These are phyloP conservation scores for Colletotrichum sp. DNA, from an alignment of 2,329 filamentous ascomycete species.

Conservation along the genomic window DNA sequence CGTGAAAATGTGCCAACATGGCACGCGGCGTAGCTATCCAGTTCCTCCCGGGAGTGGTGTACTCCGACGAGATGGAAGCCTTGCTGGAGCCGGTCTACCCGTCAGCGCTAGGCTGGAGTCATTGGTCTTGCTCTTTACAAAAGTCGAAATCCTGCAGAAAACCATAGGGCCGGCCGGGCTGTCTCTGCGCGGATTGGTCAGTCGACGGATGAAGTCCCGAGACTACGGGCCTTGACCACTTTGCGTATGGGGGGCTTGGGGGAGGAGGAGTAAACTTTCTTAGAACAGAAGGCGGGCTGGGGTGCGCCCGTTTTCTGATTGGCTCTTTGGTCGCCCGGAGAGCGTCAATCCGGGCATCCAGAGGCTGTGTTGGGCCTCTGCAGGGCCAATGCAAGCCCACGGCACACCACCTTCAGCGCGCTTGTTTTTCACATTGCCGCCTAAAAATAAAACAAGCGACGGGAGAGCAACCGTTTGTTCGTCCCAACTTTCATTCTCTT, in stretches of 20 bases:
- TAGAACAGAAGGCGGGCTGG: neutral
- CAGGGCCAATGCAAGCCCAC: neutral
- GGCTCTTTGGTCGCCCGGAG: neutral
- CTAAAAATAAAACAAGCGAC: conserved; percentile 19
- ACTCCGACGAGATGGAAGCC: neutral
- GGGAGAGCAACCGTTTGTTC: neutral
- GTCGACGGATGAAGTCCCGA: neutral
- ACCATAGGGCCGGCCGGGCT: neutral
- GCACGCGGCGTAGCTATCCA: neutral
- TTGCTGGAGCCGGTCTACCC: neutral
- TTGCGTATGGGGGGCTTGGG: neutral
- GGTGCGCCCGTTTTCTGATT: neutral
- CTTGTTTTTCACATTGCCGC: neutral
- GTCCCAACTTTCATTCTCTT: neutral
- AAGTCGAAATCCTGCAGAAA: neutral
- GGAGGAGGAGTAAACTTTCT: neutral
- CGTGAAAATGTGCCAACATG: neutral
- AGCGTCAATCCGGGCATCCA: neutral
- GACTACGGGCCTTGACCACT: neutral
- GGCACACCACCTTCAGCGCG: neutral
- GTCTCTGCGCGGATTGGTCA: neutral
- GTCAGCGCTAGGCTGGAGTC: conserved; percentile 4
- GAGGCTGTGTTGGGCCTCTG: conserved; percentile 5
- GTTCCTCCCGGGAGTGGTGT: neutral
- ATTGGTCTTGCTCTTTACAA: neutral